These are phyloP conservation scores for Suhomyces taliae DNA, from an alignment of 1,139 yeast genomes.

Conservation along the genomic window DNA sequence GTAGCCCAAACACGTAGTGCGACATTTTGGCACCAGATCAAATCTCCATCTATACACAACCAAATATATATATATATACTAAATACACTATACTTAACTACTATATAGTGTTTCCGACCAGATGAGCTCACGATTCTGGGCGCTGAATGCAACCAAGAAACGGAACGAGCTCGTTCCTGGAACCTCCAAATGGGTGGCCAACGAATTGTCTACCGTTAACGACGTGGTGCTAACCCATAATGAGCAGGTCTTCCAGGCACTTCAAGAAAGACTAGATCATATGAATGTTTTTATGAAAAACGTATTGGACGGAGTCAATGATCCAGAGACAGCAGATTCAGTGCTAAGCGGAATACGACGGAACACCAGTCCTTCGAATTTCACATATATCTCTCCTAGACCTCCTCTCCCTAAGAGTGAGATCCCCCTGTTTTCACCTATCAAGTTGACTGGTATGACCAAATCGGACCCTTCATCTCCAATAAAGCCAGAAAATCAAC, in stretches of 20 bases:
- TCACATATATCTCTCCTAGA: slow-evolving; percentile 9
- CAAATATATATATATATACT: too few relatives aligned
- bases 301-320: slow-evolving; percentile 14
- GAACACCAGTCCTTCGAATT: slow-evolving; percentile 7
- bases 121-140: slow-evolving; percentile 36
- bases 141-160: slow-evolving; percentile 32
- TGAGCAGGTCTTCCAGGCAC: slow-evolving; percentile 20
- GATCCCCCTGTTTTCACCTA: slow-evolving; percentile 8
- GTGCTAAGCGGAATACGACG: slow-evolving; percentile 1
- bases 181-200: slow-evolving; percentile 40
- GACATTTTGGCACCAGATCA: too few relatives aligned
- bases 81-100: too few relatives aligned
- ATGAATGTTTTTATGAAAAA: slow-evolving; percentile 25
- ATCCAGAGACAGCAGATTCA: slow-evolving; percentile 1
- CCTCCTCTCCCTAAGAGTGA: background rate
- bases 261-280: slow-evolving; percentile 21
- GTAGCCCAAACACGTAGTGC: too few relatives aligned
- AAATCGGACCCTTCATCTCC: background rate
- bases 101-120: too few relatives aligned
- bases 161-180: slow-evolving; percentile 36
- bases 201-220: slow-evolving; percentile 31
- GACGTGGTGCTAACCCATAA: slow-evolving; percentile 27
- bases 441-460: background rate
- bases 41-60: too few relatives aligned
- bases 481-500: background rate